A percentile compares a stretch with the other conserved stretches of the same genome.
Evolutionary conservation across 148 eudicot genomes (phyloP).

Genomic region (Nepenthes mirabilis): DNA sequence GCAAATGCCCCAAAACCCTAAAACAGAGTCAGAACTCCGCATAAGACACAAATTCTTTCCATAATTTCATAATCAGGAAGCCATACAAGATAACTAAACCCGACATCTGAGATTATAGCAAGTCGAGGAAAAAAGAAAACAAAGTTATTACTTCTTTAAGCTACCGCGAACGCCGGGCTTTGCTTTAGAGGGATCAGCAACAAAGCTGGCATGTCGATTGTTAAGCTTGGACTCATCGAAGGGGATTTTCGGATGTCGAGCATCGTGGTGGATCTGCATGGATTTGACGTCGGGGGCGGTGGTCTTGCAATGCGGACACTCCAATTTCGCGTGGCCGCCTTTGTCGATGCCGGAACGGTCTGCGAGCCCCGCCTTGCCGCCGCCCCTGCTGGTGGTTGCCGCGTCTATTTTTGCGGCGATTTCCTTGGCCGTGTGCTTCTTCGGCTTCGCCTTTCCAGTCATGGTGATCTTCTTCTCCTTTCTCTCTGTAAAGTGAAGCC

Average conservation of each 20-base stretch:
- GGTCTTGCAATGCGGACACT: slow-evolving; percentile 80
- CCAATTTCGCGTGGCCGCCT: slow-evolving; percentile 85
- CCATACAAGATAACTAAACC: background rate
- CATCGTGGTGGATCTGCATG: slow-evolving; percentile 95
- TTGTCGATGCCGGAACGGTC: slow-evolving; percentile 63
- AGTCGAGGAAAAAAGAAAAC: background rate
- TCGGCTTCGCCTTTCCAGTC: slow-evolving; percentile 99
- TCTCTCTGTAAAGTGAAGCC: no score
- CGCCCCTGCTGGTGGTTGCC: slow-evolving; percentile 70
- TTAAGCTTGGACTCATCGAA: slow-evolving; percentile 57
- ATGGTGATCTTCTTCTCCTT: slow-evolving; percentile 13
- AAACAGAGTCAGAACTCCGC: background rate
- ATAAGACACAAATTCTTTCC: background rate
- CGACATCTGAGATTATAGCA: background rate
- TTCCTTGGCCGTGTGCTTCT: slow-evolving; percentile 99
- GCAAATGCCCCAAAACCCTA: background rate
- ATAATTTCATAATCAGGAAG: background rate
- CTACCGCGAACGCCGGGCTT: slow-evolving; percentile 82
- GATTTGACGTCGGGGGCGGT: slow-evolving; percentile 83
- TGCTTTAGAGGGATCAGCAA: slow-evolving; percentile 24
- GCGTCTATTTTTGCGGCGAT: slow-evolving; percentile 76
- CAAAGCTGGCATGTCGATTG: slow-evolving; percentile 35
- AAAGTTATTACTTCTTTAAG: slow-evolving; percentile 39
- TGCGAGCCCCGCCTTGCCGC: slow-evolving; percentile 80
- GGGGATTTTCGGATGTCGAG: slow-evolving; percentile 75